Conservation (phyloP, 352 stramenopile genomes). For the Phytopythium cucurbitacearum region DNA sequence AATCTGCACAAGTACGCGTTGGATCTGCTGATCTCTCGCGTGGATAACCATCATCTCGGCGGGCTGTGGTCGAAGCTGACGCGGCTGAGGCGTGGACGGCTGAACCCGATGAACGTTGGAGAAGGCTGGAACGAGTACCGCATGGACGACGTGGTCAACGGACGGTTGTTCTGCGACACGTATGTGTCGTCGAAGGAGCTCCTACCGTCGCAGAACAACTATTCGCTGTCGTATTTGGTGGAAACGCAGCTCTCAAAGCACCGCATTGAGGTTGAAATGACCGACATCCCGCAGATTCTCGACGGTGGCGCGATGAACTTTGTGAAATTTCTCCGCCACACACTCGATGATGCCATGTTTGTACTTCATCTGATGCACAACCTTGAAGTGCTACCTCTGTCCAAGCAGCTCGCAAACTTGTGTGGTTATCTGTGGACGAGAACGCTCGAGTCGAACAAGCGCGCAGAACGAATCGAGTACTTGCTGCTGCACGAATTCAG, state of each 20-base stretch:
- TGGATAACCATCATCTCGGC: constrained; percentile 90
- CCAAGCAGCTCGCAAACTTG: constrained; percentile 98
- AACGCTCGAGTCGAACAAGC: constrained; percentile 95
- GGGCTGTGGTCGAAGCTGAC: constrained; percentile 83
- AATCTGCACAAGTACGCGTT: constrained; percentile 98
- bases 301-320: constrained; percentile 87
- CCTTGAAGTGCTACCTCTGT: constrained; percentile 97
- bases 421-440: constrained; percentile 97
- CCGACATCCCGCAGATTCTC: constrained; percentile 94
- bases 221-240: constrained; percentile 94
- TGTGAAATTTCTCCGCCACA: constrained; percentile 92
- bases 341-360: constrained; percentile 95
- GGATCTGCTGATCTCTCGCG: constrained; percentile 95
- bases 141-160: constrained; percentile 89
- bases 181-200: constrained; percentile 98
- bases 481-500: constrained; percentile 99
- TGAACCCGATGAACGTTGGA: constrained; percentile 75
- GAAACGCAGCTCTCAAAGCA: constrained; percentile 87
- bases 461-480: constrained; percentile 98
- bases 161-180: constrained; percentile 97
- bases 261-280: constrained; percentile 92
- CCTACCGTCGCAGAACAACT: constrained; percentile 96
- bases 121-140: constrained; percentile 88
- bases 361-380: constrained; percentile 97
- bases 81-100: constrained; percentile 65